These are phyloP conservation scores for Auricularia auricula-judae DNA, from an alignment of 768 basidiomycete genomes.

Conservation along the genomic window DNA sequence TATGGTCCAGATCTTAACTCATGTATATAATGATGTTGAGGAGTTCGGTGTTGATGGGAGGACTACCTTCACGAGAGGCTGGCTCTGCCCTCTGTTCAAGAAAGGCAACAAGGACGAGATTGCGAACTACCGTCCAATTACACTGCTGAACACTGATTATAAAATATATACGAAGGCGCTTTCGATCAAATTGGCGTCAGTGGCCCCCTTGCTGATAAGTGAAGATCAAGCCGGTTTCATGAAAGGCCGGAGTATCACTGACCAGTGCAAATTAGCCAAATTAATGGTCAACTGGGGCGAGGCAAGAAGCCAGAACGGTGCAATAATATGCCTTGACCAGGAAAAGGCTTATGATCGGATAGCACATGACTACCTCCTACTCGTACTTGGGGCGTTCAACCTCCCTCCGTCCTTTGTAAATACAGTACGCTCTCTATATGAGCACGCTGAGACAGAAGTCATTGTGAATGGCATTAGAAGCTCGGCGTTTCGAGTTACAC, in stretches of 20 bases:
- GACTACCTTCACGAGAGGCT: too few relatives aligned
- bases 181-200: background rate
- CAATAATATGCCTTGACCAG: slow-evolving; percentile 9
- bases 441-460: background rate
- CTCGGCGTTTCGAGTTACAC: slow-evolving; percentile 12
- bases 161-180: slow-evolving; percentile 6
- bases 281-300: slow-evolving; percentile 6
- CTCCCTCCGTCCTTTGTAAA: background rate
- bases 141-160: slow-evolving; percentile 9
- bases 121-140: slow-evolving; percentile 10
- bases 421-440: background rate
- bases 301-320: slow-evolving; percentile 1
- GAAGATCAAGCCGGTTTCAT: slow-evolving; percentile 9
- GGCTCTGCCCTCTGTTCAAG: slow-evolving; percentile 4
- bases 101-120: slow-evolving; percentile 3
- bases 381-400: slow-evolving; percentile 5
- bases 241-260: slow-evolving; percentile 5
- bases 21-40: too few relatives aligned
- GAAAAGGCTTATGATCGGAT: slow-evolving; percentile 9
- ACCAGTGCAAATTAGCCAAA: slow-evolving; percentile 8
- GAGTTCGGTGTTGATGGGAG: too few relatives aligned
- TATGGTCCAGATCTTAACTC: too few relatives aligned
- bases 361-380: slow-evolving; percentile 7
- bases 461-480: slow-evolving; percentile 25
- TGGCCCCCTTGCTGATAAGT: background rate